phyloP scores from a whole-genome alignment of 139 green algal genomes.

The Tetraselmis chui region DNA sequence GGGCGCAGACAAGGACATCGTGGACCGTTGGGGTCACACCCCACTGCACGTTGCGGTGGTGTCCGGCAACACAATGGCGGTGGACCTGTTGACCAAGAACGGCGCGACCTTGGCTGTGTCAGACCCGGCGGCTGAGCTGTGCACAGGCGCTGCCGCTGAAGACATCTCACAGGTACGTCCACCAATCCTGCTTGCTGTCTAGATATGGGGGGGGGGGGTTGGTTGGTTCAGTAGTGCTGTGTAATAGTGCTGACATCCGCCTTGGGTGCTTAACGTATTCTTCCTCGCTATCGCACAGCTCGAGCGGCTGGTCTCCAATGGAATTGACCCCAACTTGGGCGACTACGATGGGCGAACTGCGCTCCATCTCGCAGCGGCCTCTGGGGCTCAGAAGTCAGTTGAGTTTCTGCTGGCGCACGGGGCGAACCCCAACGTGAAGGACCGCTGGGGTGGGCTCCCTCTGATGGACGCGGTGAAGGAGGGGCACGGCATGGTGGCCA shows the following conservation, averaged over 20 bases:
- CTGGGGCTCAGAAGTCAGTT: slow-evolving; percentile 21
- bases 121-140: neutral
- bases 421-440: neutral
- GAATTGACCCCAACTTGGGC: slow-evolving; percentile 20
- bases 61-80: neutral
- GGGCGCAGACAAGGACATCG: slow-evolving; percentile 25
- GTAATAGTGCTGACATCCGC: too few relatives aligned
- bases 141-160: neutral
- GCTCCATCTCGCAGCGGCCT: slow-evolving; percentile 28
- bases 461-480: slow-evolving; percentile 3
- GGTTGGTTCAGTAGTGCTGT: too few relatives aligned
- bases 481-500: neutral
- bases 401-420: slow-evolving; percentile 13
- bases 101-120: neutral
- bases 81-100: neutral
- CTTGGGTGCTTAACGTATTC: too few relatives aligned
- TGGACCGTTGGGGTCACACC: slow-evolving; percentile 21
- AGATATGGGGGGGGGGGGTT: too few relatives aligned
- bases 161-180: neutral
- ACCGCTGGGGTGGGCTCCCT: slow-evolving; percentile 1
- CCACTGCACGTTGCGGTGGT: slow-evolving; percentile 14
- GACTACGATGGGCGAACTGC: slow-evolving; percentile 32
- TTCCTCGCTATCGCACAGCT: slow-evolving; percentile 9
- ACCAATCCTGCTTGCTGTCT: too few relatives aligned
- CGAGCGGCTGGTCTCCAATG: slow-evolving; percentile 20